Evolutionary conservation across 306 rosid species (phyloP), one percentile per base, ranked within the genome.

Genomic region (Sindora glabra): DNA sequence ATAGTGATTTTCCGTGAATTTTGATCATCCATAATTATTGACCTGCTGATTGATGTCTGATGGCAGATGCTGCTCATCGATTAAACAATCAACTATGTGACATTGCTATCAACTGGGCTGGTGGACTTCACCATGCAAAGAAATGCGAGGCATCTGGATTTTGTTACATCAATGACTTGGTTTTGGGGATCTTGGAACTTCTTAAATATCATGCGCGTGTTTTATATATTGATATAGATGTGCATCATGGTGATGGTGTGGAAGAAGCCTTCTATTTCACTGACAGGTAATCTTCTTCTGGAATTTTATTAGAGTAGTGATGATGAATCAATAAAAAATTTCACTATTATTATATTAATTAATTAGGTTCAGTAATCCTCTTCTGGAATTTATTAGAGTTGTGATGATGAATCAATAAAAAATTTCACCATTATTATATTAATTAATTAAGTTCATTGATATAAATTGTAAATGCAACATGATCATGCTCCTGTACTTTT

Each of bases 191-290:
- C 67, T 84, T 92, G 74, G 99, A 92, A 76, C 99, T 92, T 68
- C 89, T 92, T 36, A 92, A 92, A 74, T 66, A 82, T 68, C 99
- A 92, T 71, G 71, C 99, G 32, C 96, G 99, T n/a, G 96, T 92
- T 68, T 74, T 92, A 49, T 92, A 92, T 62, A 83, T 92, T 65
- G 99, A 92, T 74, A 92, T 92, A 70, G 99, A 92, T 39, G 99
- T 92, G 70, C 99, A 92, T 80, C 99, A 92, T 47, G 99, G 99
- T 50, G 99, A 92, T 80, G 99, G 99, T 13, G 99, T 92, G 5
- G 99, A 92, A 78, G 99, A 92, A 86, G 96, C 99, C 33, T 92
- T 92, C 78, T 92, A 86, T 65, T 89, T 86, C 74, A 92, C 99
- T 63, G 96, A 92, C 77, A 88, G 99, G 99, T 92, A 56, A 25